Percentiles rank a stretch among this genome's conserved stretches.
phyloP scores from a whole-genome alignment of 179 eudicot genomes.

The Vitellaria paradoxa region DNA sequence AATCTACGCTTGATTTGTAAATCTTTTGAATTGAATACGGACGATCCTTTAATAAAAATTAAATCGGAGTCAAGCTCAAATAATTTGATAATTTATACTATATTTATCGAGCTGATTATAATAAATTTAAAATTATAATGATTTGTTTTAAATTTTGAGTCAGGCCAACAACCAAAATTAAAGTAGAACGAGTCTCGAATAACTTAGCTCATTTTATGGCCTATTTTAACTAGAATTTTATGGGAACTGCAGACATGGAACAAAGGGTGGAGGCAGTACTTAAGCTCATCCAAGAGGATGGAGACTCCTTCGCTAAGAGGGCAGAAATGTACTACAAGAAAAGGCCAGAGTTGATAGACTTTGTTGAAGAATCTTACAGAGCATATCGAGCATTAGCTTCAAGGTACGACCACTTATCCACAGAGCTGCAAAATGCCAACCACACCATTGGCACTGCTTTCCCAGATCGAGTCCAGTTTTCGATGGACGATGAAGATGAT shows the following conservation, averaged over 20 bases:
- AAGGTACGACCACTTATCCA: constrained; percentile 69
- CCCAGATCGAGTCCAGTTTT: constrained; percentile 58
- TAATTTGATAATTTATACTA: no score
- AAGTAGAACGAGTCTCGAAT: no score
- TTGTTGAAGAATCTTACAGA: constrained; percentile 66
- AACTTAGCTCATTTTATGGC: no score
- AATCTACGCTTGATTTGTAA: no score
- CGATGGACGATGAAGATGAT: constrained; percentile 60
- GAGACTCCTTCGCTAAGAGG: constrained; percentile 82
- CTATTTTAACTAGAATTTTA: background rate
- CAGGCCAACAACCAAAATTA: no score
- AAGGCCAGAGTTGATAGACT: constrained; percentile 64
- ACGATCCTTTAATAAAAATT: no score
- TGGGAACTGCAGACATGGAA: constrained; percentile 64
- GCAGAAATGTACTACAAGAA: constrained; percentile 89
- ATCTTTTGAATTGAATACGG: no score
- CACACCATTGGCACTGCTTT: constrained; percentile 68
- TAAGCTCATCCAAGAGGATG: constrained; percentile 69
- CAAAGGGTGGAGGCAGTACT: constrained; percentile 59
- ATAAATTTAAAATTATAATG: no score
- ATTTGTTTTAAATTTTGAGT: no score
- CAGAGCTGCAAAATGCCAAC: constrained; percentile 81
- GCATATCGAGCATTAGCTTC: constrained; percentile 73
- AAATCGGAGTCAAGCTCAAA: no score
- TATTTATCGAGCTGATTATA: no score